Evolutionary conservation across 768 basidiomycete species (phyloP).

Genomic region (Russula abietina): DNA sequence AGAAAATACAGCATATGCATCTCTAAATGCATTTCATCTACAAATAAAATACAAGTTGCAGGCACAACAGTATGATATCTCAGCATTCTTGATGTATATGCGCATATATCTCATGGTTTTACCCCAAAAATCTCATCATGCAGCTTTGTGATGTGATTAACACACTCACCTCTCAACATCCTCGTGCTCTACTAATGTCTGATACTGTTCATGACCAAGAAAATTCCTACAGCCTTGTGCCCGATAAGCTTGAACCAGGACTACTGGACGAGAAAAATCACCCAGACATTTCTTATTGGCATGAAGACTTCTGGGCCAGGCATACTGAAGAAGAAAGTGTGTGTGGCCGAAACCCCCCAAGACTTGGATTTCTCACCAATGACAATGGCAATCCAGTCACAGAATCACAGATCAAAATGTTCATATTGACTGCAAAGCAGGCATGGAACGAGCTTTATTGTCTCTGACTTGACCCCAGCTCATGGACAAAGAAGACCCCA

Average conservation of each 20-base stretch:
- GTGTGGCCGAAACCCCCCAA: rapidly evolving
- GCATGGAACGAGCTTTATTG: not conserved
- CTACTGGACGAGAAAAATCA: not conserved
- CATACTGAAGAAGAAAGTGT: not conserved
- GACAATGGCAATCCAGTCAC: not conserved
- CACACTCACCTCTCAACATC: no score
- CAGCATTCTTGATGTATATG: not conserved
- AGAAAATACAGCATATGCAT: not conserved
- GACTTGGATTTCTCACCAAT: not conserved
- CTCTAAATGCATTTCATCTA: not conserved
- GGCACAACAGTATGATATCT: not conserved
- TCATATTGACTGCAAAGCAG: not conserved
- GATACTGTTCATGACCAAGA: no score
- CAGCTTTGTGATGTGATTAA: no score
- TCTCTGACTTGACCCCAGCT: not conserved
- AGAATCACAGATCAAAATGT: not conserved
- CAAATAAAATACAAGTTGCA: not conserved
- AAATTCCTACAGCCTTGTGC: not conserved
- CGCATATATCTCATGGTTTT: not conserved
- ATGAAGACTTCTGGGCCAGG: not conserved
- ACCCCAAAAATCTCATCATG: not conserved
- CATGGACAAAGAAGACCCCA: not conserved
- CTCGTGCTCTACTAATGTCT: no score
- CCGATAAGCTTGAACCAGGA: not conserved
- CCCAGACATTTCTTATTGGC: not conserved